phyloP scores from a whole-genome alignment of 2,329 filamentous ascomycete species.

The Helotiales sp. region DNA sequence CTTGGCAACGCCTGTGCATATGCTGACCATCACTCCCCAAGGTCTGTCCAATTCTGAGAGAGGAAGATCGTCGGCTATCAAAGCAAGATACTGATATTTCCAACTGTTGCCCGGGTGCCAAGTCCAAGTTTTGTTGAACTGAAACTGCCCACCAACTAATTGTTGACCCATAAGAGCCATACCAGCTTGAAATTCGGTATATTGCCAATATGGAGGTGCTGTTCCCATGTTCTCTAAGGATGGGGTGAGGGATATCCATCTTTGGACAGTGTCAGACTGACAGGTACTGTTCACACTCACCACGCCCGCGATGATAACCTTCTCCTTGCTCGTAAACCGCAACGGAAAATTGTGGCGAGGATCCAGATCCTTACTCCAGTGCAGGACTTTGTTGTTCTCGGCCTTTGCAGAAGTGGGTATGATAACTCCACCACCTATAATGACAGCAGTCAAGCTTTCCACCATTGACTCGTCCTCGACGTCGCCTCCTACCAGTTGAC shows the following conservation, averaged over 20 bases:
- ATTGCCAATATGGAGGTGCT: constrained; percentile 2
- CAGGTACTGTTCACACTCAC: not conserved
- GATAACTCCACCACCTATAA: not conserved
- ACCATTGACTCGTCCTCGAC: not conserved
- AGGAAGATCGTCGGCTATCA: not conserved
- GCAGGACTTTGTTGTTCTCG: not conserved
- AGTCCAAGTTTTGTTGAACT: constrained; percentile 5
- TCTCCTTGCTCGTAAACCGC: not conserved
- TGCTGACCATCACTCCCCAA: constrained; percentile 28
- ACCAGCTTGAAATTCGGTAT: constrained; percentile 6
- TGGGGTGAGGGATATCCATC: not conserved
- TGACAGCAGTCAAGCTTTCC: not conserved
- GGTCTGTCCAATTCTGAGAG: constrained; percentile 7
- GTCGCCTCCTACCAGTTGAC: constrained; percentile 9
- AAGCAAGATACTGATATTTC: constrained; percentile 3
- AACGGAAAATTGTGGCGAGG: not conserved
- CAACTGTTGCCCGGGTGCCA: constrained; percentile 2
- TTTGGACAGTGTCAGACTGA: not conserved
- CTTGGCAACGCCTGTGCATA: constrained; percentile 25
- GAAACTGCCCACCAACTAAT: not conserved
- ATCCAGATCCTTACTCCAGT: not conserved
- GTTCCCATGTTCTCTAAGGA: not conserved
- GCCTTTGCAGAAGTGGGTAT: not conserved
- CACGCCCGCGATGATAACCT: constrained; percentile 1
- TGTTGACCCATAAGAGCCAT: not conserved